Base-by-base conservation (phyloP, 768 basidiomycete genomes). In the Lactarius indigo region DNA sequence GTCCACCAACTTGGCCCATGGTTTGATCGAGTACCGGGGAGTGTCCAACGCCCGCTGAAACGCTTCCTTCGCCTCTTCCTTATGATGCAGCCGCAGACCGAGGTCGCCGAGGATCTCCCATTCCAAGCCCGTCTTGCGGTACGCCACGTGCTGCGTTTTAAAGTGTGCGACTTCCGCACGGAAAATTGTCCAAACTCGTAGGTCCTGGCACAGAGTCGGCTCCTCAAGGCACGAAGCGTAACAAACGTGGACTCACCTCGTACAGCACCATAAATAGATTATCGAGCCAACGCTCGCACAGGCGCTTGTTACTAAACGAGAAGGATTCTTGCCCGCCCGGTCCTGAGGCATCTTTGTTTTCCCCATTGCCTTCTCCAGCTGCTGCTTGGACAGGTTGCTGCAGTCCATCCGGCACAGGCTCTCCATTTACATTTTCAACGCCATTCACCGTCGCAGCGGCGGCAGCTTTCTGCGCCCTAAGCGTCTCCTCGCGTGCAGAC, bases 61-160 rank as follows among this genome's bases (percentile, higher is more conserved):
- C 5, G 95, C 96, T 74, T 99, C 97, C 78, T 99, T 98, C 41
- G 94, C 95, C 74, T 99, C 97, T 74, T 99, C 97, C 76, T 94
- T 96, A 79, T 98, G 97, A 73, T 96, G 92, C 63, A 99, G 76
- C n/a, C 97, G 87, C 55, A 90, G 73, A 9, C 96, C 97, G 26
- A 99, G 79, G 74, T 98, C 97, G 10, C 96, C 97, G 28, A 99
- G 81, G 56, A 98, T 96, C 79, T 98, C 97, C 96, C 97, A 99
- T 77, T 99, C 97, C 23, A 93, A 78, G 0, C 92, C 94, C 0
- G 96, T 98, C 80, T 98, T 98, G 66, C 94, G 87, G 75, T 99
- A 99, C 0, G 96, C 95, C 64, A 98, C 91, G 70, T 97, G 96
- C 76, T 98, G 96, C 3, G 94, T 96, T 75, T 97, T 98, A 85